A percentile compares a stretch with the other conserved stretches of the same genome.
phyloP scores from a whole-genome alignment of 139 green algal species.

The Edaphochlamys debaryana region DNA sequence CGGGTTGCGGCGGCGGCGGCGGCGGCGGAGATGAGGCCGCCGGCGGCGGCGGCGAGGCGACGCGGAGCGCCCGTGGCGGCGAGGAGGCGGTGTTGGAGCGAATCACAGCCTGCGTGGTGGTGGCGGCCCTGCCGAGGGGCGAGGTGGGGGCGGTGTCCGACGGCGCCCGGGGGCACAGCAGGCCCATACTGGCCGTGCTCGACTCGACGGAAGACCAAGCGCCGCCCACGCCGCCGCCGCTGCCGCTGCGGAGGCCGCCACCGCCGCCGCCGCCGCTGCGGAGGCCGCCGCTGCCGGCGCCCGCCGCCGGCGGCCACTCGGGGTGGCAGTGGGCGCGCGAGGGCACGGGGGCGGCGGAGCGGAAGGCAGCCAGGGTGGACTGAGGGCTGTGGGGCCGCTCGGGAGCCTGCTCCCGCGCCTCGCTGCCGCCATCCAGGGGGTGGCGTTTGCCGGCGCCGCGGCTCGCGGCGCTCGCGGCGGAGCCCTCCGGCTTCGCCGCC shows the following conservation, averaged over 20 bases:
- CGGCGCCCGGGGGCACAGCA: no score
- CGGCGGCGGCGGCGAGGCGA: not conserved
- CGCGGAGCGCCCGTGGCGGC: not conserved
- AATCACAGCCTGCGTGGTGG: not conserved
- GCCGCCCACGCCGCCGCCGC: not conserved
- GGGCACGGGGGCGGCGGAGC: no score
- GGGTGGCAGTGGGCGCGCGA: not conserved
- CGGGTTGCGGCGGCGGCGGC: not conserved
- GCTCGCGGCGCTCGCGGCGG: no score
- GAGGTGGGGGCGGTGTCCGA: no score
- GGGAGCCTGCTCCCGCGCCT: no score
- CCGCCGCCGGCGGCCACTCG: not conserved
- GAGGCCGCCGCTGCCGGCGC: not conserved
- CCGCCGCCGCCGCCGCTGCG: not conserved
- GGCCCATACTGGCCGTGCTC: not conserved
- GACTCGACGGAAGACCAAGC: slow-evolving; percentile 10
- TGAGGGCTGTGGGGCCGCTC: not conserved
- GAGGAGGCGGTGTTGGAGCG: not conserved
- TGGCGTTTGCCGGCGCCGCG: no score
- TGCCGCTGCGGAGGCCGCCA: not conserved
- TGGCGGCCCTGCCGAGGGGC: no score
- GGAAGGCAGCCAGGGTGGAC: not conserved
- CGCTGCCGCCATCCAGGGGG: no score
- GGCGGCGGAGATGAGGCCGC: not conserved
- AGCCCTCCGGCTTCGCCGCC: no score